A percentile compares a stretch with the other conserved stretches of the same genome.
These are phyloP conservation scores for Gamarada debralockiae DNA, from an alignment of 495 filamentous ascomycete species.

Conservation along the genomic window DNA sequence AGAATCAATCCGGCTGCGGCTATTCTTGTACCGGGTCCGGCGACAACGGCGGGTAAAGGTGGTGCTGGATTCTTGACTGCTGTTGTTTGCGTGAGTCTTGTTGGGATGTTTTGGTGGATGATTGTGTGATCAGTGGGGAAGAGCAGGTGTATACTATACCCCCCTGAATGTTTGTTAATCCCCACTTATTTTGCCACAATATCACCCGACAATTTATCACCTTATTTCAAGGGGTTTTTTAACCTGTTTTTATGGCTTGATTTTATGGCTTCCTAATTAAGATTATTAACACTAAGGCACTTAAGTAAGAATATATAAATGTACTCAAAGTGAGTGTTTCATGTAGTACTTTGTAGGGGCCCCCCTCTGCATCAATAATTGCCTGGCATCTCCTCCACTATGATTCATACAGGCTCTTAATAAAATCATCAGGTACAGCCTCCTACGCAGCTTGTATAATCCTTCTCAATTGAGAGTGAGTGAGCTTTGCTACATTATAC, in stretches of 20 bases:
- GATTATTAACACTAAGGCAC: no score
- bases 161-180: no score
- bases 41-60: conserved; percentile 47
- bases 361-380: conserved; percentile 9
- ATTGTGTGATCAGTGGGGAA: neutral
- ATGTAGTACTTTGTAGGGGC: conserved; percentile 10
- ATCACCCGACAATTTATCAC: no score
- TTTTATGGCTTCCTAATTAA: no score
- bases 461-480: neutral
- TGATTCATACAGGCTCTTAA: conserved; percentile 5
- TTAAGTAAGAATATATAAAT: no score
- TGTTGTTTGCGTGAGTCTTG: conserved; percentile 49
- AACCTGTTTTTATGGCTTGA: no score
- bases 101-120: conserved; percentile 34
- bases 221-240: no score
- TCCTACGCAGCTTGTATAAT: conserved; percentile 10
- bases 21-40: conserved; percentile 3
- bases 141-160: no score
- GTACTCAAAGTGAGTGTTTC: no score
- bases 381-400: no score
- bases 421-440: conserved; percentile 8
- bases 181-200: no score
- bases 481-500: neutral
- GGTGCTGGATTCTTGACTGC: conserved; percentile 64
- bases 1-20: neutral